Base-by-base conservation (phyloP, 2,329 filamentous ascomycete species). In the Emmonsiellopsis sp. region DNA sequence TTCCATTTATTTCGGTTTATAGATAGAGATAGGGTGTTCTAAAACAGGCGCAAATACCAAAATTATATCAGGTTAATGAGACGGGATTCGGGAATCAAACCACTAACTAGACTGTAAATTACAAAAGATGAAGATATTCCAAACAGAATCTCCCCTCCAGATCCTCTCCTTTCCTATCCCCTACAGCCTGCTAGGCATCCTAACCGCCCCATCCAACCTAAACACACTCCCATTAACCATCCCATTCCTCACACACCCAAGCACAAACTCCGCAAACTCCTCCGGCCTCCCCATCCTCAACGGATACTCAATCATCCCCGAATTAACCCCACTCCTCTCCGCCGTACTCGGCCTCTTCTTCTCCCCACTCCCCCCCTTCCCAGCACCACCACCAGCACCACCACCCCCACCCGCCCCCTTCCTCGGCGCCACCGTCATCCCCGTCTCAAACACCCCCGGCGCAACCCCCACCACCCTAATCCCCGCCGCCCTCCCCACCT, bases 151-250 rank as follows among this genome's bases (percentile, higher is more conserved):
- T 7, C 40, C 11, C 10, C 30, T 15, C 16, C 3, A 26, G 20
- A 1, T 3, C 4, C 45, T 7, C 11, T 13, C 41, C 15, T 26
- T 2, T 7, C 15, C 15, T 26, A 43, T 16, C 7, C 5, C 30
- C 46, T 47, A 63, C 34, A 63, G 50, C 26, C 61, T 42, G 42
- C 57, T 63, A n/a, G 61, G 61, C 55, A 63, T 58, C 38, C 60
- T 58, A 15, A 59, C 60, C 1, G 56, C 60, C 15, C 61, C 61
- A 52, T 63, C 61, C 38, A 63, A 51, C 37, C 61, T 47, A 43
- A 62, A 57, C 15, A 62, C 59, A 35, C 50, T 53, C 30, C 61
- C 61, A 54, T 63, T 63, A 42, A 63, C 50, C 60, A 63, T 63
- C n/a, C 56, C 55, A 51, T 63, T 63, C 41, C 58, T 58, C n/a